Base-by-base conservation (phyloP, 495 filamentous ascomycete genomes). In the Hypomontagnella submonticulosa region DNA sequence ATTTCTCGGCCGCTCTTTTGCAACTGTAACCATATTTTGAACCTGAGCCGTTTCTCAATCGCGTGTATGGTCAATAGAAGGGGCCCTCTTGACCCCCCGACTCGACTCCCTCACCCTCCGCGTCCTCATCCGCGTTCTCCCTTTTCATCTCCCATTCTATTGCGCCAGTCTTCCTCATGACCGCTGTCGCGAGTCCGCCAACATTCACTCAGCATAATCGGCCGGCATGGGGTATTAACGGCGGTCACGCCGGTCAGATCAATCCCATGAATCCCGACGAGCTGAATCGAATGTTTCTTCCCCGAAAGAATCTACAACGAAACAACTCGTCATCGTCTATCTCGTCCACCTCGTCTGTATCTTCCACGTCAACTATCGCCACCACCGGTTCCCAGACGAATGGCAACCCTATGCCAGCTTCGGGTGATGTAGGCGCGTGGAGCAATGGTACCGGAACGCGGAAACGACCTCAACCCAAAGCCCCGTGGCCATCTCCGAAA, bases 181-280 rank as follows among this genome's bases (percentile, higher is more conserved):
- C 95, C 85, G 95, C 95, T 78, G 94, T 99, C 79, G 95, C 93
- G 73, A 91, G 88, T 80, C 92, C 91, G 63, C 91, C 91, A 77
- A 93, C 88, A 78, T 93, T 97, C 77, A 88, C 93, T 81, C 82
- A 81, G 60, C 77, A 81, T 66, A 85, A 80, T 58, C 82, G 87
- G 60, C 79, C 85, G 76, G 80, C 81, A 87, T 89, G 87, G 87
- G 80, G 81, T 84, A 79, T 84, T 88, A 88, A 89, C 86, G 86
- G 87, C 80, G 87, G 86, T 76, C 85, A 90, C 84, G 84, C 85
- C 34, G 71, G 69, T 78, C 84, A 76, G 63, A 82, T 92, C 63
- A 89, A 87, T 81, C 83, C 90, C 61, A 92, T 95, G 87, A 91
- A 89, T 79, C 75, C 89, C 61, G 92, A 97, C 80, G 93, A 97